Evolutionary conservation across 768 basidiomycete genomes (phyloP).

Genomic region (Vararia minispora): DNA sequence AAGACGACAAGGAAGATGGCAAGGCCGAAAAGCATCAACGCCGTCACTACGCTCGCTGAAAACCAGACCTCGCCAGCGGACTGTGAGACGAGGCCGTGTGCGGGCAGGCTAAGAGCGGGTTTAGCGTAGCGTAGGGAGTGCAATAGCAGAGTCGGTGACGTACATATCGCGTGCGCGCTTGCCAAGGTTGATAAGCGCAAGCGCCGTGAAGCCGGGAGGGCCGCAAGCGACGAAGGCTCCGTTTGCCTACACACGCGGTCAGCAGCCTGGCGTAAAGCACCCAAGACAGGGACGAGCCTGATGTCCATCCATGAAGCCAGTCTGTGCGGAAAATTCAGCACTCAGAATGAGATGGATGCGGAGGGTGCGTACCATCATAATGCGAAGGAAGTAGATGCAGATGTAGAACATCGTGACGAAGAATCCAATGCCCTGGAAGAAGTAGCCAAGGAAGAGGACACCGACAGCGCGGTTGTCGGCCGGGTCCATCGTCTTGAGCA

Average conservation of each 20-base stretch:
- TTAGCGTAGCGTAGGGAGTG: neutral
- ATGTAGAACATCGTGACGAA: slow-evolving; percentile 42
- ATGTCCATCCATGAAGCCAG: slow-evolving; percentile 35
- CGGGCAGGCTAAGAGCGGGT: slow-evolving; percentile 19
- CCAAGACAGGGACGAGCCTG: no score
- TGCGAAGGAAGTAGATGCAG: slow-evolving; percentile 35
- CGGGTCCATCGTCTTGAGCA: slow-evolving; percentile 25
- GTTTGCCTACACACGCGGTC: no score
- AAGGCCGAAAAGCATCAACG: slow-evolving; percentile 32
- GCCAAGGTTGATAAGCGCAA: slow-evolving; percentile 36
- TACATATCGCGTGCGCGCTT: slow-evolving; percentile 27
- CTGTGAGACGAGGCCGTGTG: slow-evolving; percentile 25
- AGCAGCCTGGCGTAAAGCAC: no score
- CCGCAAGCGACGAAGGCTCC: slow-evolving; percentile 38
- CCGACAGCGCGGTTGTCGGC: slow-evolving; percentile 27
- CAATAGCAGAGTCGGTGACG: slow-evolving; percentile 5
- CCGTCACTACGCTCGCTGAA: slow-evolving; percentile 27
- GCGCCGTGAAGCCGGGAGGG: slow-evolving; percentile 38
- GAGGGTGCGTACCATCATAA: slow-evolving; percentile 25
- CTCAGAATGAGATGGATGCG: neutral
- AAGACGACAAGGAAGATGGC: slow-evolving; percentile 37
- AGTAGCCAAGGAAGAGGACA: slow-evolving; percentile 32
- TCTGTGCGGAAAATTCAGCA: slow-evolving; percentile 17
- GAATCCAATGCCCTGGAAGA: slow-evolving; percentile 38
- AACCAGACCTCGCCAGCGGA: slow-evolving; percentile 35